Conservation (phyloP, 108 stramenopile genomes). For the Schizochytrium sp. region DNA sequence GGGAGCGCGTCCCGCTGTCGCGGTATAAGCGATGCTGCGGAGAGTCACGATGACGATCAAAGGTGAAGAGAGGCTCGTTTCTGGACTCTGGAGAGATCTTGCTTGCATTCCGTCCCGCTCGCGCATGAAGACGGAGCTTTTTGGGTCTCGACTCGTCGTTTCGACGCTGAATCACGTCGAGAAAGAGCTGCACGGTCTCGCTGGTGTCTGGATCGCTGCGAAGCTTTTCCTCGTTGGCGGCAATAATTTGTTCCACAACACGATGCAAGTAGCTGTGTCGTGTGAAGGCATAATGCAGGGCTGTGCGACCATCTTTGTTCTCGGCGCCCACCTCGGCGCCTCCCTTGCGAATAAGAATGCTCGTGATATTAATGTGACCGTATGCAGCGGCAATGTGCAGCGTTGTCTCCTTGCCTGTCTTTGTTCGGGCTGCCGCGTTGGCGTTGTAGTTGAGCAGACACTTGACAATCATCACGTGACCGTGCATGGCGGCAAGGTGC, state of each 20-base stretch:
- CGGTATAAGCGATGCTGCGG: not conserved
- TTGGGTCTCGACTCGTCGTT: not conserved
- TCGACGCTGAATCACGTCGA: not conserved
- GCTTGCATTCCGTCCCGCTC: not conserved
- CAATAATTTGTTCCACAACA: not conserved
- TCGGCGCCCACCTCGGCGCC: not conserved
- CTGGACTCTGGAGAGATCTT: not conserved
- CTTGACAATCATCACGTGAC: not conserved
- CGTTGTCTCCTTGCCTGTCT: not conserved
- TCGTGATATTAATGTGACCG: not conserved
- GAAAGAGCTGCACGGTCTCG: not conserved
- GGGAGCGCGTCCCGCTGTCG: too few species aligned
- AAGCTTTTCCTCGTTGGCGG: not conserved
- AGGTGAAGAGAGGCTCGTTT: not conserved
- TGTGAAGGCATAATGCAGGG: not conserved
- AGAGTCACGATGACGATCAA: not conserved
- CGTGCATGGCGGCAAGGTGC: not conserved
- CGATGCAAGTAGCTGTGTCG: not conserved
- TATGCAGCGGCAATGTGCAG: not conserved
- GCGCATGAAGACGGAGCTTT: not conserved
- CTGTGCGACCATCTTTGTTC: not conserved
- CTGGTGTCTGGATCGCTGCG: not conserved
- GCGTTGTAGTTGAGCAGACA: slow-evolving; percentile 5
- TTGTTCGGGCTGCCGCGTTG: not conserved
- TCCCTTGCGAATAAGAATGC: not conserved